Percentiles rank a stretch among this genome's conserved stretches.
Conservation (phyloP, 176 grass and related monocot species). For the Oryza glumipatula region DNA sequence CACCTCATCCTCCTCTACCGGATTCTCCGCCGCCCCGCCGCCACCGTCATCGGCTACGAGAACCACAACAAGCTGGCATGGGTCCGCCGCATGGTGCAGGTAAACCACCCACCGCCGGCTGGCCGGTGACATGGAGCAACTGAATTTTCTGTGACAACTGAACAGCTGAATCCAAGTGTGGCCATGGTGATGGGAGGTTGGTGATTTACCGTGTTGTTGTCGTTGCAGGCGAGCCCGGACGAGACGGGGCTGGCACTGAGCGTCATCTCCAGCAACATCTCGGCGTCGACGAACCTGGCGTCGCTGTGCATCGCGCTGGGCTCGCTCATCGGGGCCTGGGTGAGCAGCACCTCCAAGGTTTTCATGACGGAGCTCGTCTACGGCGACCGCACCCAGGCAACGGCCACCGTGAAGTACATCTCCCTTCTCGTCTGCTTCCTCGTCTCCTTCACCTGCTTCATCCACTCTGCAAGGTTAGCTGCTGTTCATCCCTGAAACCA, state of each 20-base stretch:
- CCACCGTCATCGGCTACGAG: constrained; percentile 84
- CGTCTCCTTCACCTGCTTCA: constrained; percentile 93
- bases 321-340: constrained; percentile 89
- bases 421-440: constrained; percentile 88
- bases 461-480: constrained; percentile 72
- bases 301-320: constrained; percentile 84
- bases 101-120: background rate
- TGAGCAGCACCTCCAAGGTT: constrained; percentile 69
- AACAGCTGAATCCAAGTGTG: background rate
- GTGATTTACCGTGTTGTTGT: background rate
- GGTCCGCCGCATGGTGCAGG: constrained; percentile 75
- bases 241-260: constrained; percentile 69
- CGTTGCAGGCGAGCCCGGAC: constrained; percentile 42
- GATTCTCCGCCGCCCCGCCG: constrained; percentile 63
- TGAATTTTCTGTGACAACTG: background rate
- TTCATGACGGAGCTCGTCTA: constrained; percentile 82
- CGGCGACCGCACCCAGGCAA: constrained; percentile 73
- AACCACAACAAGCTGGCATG: constrained; percentile 95
- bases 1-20: constrained; percentile 94
- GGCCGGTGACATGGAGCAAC: background rate
- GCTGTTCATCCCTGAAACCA: background rate
- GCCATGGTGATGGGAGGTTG: background rate
- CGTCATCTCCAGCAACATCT: constrained; percentile 84
- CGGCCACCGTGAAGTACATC: constrained; percentile 85
- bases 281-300: constrained; percentile 79